A percentile compares a stretch with the other conserved stretches of the same genome.
phyloP scores from a whole-genome alignment of 2,329 filamentous ascomycete genomes.

The Ophiostoma australiae region DNA sequence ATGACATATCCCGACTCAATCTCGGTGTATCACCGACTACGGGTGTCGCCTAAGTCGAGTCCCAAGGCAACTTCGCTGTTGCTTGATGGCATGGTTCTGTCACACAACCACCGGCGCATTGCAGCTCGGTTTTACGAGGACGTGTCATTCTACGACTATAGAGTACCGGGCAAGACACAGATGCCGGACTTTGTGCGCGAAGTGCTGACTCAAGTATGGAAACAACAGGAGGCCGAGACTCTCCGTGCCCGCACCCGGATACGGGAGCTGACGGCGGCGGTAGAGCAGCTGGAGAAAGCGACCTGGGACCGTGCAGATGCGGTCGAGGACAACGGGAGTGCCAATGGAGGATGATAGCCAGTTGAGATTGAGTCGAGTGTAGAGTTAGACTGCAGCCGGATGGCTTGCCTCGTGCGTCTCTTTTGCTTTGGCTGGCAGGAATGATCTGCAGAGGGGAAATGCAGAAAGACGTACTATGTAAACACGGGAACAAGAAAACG shows the following conservation, averaged over 20 bases:
- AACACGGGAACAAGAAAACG: not conserved
- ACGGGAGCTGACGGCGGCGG: conserved; percentile 50
- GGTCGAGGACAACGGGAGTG: conserved; percentile 60
- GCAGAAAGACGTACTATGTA: not conserved
- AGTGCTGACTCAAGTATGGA: conserved; percentile 36
- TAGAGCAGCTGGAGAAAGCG: conserved; percentile 60
- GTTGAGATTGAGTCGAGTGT: not conserved
- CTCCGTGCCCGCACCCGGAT: conserved; percentile 49
- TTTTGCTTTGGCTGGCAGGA: not conserved
- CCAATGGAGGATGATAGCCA: not conserved
- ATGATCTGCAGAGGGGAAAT: not conserved
- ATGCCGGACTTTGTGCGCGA: conserved; percentile 42
- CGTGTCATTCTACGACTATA: conserved; percentile 68
- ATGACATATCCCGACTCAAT: conserved; percentile 79
- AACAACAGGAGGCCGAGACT: conserved; percentile 53
- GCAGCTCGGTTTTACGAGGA: conserved; percentile 75
- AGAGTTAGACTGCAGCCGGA: not conserved
- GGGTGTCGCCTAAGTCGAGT: conserved; percentile 43
- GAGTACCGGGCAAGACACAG: conserved; percentile 35
- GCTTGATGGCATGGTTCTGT: conserved; percentile 62
- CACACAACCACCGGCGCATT: conserved; percentile 65
- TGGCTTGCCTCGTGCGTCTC: not conserved
- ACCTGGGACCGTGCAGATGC: conserved; percentile 71
- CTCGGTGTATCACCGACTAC: conserved; percentile 76
- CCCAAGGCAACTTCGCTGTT: conserved; percentile 51